Evolutionary conservation across 2,329 filamentous ascomycete species (phyloP).

Genomic region (Zasmidium cellare): DNA sequence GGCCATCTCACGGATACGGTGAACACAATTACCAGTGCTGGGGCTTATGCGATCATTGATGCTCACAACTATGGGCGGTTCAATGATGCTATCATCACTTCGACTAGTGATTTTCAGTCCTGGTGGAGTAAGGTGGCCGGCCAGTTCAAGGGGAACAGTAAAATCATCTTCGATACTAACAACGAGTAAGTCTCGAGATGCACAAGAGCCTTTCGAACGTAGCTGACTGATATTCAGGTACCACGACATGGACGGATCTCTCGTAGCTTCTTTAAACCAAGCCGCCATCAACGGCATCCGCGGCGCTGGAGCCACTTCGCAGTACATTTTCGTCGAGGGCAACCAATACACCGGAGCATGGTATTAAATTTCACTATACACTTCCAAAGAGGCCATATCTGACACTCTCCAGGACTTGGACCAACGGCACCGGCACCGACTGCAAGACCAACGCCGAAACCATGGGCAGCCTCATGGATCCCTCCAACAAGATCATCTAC

Average conservation of each 20-base stretch:
- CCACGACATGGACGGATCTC: constrained; percentile 45
- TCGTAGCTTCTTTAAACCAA: constrained; percentile 49
- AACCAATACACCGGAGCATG: constrained; percentile 51
- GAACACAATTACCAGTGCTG: not conserved
- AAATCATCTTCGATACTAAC: constrained; percentile 50
- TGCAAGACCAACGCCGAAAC: constrained; percentile 44
- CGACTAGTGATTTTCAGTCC: constrained; percentile 41
- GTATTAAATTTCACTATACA: too few relatives aligned
- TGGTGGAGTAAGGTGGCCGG: constrained; percentile 46
- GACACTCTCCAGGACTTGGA: constrained; percentile 39
- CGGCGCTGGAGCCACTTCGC: constrained; percentile 45
- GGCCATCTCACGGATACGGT: not conserved
- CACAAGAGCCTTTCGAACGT: too few relatives aligned
- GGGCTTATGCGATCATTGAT: not conserved
- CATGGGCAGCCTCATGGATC: constrained; percentile 52
- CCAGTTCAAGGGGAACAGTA: constrained; percentile 41
- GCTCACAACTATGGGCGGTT: constrained; percentile 1
- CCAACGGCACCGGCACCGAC: constrained; percentile 40
- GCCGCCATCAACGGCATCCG: constrained; percentile 50
- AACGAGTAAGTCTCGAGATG: constrained; percentile 35
- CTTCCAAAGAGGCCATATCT: too few relatives aligned
- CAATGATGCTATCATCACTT: constrained; percentile 45
- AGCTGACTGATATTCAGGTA: not conserved
- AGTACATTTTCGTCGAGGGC: constrained; percentile 63
- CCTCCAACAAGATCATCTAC: constrained; percentile 56